These are phyloP conservation scores for Phytopythium ostracodes DNA, from an alignment of 352 stramenopile species.

Conservation along the genomic window DNA sequence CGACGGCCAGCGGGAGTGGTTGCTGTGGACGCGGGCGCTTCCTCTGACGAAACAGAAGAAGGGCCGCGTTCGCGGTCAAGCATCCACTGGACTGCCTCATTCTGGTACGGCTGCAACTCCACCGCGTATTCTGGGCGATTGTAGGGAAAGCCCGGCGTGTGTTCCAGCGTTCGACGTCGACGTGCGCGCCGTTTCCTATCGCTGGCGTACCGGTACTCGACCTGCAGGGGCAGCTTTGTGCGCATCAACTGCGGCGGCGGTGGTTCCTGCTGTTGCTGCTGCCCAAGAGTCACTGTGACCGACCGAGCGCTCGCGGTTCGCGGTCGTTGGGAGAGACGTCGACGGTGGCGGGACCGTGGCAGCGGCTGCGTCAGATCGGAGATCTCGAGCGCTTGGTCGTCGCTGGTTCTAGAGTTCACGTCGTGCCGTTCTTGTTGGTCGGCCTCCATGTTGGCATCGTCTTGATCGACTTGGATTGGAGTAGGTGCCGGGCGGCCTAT, in stretches of 20 bases:
- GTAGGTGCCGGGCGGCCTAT: too few relatives aligned
- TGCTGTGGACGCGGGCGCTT: neutral
- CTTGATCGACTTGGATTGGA: neutral
- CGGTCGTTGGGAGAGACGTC: conserved; percentile 5
- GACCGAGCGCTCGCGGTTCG: neutral
- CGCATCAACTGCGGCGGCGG: conserved; percentile 23
- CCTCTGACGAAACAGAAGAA: conserved; percentile 1
- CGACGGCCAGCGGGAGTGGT: conserved; percentile 11
- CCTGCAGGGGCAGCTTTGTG: conserved; percentile 54
- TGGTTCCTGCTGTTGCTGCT: neutral
- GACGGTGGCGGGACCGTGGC: neutral
- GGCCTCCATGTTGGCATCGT: neutral
- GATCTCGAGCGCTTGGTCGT: conserved; percentile 4
- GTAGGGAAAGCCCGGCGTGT: conserved; percentile 39
- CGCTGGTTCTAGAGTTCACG: neutral
- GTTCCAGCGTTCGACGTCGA: conserved; percentile 34
- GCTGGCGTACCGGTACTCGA: conserved; percentile 54
- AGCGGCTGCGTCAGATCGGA: conserved; percentile 6
- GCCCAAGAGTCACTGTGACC: neutral
- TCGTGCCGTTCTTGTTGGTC: neutral
- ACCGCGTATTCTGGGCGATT: conserved; percentile 47
- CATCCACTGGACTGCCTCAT: conserved; percentile 90
- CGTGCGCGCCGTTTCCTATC: conserved; percentile 42
- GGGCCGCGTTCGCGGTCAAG: conserved; percentile 33
- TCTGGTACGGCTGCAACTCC: conserved; percentile 80